Percentiles rank a stretch among this genome's conserved stretches.
Conservation (phyloP, 768 basidiomycete genomes). For the Termitomyces bulborhizus region DNA sequence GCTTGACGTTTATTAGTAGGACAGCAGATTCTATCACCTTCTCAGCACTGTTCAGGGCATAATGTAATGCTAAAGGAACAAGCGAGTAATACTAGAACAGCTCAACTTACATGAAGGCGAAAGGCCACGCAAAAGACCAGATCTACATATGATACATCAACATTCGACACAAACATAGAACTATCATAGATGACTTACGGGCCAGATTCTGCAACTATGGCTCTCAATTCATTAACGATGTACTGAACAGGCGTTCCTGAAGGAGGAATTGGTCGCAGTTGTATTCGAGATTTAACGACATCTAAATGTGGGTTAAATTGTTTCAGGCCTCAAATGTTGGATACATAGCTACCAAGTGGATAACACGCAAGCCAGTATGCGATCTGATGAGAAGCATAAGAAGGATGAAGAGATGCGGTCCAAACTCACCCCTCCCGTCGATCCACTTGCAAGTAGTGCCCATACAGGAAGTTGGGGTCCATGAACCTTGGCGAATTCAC, state of each 20-base stretch:
- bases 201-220: slow-evolving; percentile 67
- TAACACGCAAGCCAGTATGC: slow-evolving; percentile 95
- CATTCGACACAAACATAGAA: not conserved
- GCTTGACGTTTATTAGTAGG: not conserved
- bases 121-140: slow-evolving; percentile 67
- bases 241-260: slow-evolving; percentile 69
- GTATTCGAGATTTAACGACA: slow-evolving; percentile 87
- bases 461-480: slow-evolving; percentile 74
- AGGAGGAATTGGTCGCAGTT: slow-evolving; percentile 72
- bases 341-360: slow-evolving; percentile 54
- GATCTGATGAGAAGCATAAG: slow-evolving; percentile 35
- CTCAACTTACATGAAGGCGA: slow-evolving; percentile 64
- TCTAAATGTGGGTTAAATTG: slow-evolving; percentile 35
- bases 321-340: not conserved
- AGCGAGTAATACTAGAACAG: not conserved
- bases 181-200: slow-evolving; percentile 47
- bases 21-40: slow-evolving; percentile 34
- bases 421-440: slow-evolving; percentile 69
- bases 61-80: not conserved
- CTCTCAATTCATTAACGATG: slow-evolving; percentile 62
- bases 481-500: slow-evolving; percentile 58
- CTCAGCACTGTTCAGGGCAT: slow-evolving; percentile 41
- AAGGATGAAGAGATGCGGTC: not conserved
- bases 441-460: slow-evolving; percentile 78
- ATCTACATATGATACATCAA: slow-evolving; percentile 22